phyloP scores from a whole-genome alignment of 495 filamentous ascomycete genomes.

The Terfezia claveryi region DNA sequence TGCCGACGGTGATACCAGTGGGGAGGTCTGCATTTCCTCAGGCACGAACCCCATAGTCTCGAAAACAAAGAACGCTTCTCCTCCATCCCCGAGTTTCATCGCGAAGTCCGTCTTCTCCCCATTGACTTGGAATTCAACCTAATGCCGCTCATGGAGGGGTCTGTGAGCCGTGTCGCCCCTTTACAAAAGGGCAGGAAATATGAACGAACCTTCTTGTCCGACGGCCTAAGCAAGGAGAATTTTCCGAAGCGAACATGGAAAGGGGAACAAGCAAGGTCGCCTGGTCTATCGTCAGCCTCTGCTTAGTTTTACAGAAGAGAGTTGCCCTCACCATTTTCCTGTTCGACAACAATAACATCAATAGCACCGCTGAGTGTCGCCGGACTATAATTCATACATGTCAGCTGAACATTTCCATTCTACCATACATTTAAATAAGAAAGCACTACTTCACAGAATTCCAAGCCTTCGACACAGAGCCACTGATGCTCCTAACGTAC shows the following conservation, averaged over 20 bases:
- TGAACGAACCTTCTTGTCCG: constrained; percentile 67
- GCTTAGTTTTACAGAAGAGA: neutral
- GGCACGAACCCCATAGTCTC: constrained; percentile 80
- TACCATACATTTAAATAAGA: neutral
- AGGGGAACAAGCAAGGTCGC: constrained; percentile 55
- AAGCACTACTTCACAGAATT: constrained; percentile 65
- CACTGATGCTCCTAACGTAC: constrained; percentile 90
- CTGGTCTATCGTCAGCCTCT: neutral
- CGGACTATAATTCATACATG: constrained; percentile 25
- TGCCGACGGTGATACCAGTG: constrained; percentile 62
- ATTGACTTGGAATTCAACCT: constrained; percentile 92
- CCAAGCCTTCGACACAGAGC: constrained; percentile 95
- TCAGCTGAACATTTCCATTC: constrained; percentile 2
- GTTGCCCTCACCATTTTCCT: constrained; percentile 50
- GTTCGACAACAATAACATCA: constrained; percentile 96
- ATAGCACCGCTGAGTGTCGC: constrained; percentile 93
- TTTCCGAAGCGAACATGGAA: constrained; percentile 99
- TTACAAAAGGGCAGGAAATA: neutral
- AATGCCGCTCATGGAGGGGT: neutral
- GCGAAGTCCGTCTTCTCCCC: constrained; percentile 72
- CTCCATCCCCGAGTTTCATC: constrained; percentile 95
- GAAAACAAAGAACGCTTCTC: constrained; percentile 97
- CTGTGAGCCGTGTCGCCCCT: neutral
- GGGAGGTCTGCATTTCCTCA: constrained; percentile 76
- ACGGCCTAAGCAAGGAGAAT: constrained; percentile 84